Evolutionary conservation across 768 basidiomycete genomes (phyloP), one percentile per base, ranked within the genome.

Genomic region (Flagelloscypha sp.): DNA sequence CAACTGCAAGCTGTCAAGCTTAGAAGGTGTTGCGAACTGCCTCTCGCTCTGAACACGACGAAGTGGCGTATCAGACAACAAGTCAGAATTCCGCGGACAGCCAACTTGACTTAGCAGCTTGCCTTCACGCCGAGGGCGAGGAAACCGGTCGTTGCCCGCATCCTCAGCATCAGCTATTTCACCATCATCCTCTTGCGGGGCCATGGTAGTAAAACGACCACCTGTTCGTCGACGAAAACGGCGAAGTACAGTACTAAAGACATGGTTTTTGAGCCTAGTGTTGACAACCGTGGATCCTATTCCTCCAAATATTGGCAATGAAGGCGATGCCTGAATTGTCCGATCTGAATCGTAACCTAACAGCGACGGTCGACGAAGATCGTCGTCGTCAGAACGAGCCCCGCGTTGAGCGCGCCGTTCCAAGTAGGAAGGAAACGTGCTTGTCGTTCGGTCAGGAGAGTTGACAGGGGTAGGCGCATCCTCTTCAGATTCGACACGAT

Each of bases 221-320:
- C 57, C 65, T 7, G 63, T 59, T 22, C 73, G 72, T 45, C 74
- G 72, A 24, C 72, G 69, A 39, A 89, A 74, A 39, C 85, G 70
- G 31, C 79, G 76, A 42, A 97, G 63, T 21, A 98, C 78, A 12
- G 86, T 84, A 41, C 76, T 84, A 53, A 99, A 94, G 30, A 99
- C 89, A 47, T 94, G 90, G 51, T 98, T 92, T 58, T 92, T 93
- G 39, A 99, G 65, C 54, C 77, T 86, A 24, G 84, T 89, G 56
- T 99, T 98, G 41, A 97, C 92, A 35, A 80, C 73, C 5, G 95
- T 98, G 10, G 85, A 88, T 1, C 94, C 94, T 2, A 82, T 85
- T 3, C 93, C 94, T 22, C 84, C 87, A 46, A 90, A 90, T 65
- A 72, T 73, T 30, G 70, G 70, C 9, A 66, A 64, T 13, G 65